A percentile compares a stretch with the other conserved stretches of the same genome.
phyloP scores from a whole-genome alignment of 2,329 filamentous ascomycete species.

The Capronia epimyces region DNA sequence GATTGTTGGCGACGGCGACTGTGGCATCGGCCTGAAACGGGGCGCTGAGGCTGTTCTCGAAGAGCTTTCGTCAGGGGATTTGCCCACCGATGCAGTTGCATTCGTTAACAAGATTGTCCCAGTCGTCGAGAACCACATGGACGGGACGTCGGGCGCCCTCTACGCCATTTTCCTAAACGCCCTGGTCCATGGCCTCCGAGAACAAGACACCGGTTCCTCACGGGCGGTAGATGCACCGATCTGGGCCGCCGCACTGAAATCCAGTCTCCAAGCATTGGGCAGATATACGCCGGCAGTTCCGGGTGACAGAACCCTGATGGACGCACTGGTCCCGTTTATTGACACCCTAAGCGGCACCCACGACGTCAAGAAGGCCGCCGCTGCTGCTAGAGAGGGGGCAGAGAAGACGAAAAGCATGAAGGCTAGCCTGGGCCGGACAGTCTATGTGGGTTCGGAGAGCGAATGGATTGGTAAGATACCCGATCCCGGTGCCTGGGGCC shows the following conservation, averaged over 20 bases:
- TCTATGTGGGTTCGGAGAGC: constrained; percentile 67
- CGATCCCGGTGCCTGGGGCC: constrained; percentile 70
- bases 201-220: constrained; percentile 46
- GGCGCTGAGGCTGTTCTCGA: constrained; percentile 64
- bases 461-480: constrained; percentile 66
- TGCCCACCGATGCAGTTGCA: constrained; percentile 54
- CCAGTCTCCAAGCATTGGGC: constrained; percentile 64
- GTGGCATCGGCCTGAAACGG: constrained; percentile 76
- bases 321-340: constrained; percentile 85
- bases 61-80: constrained; percentile 37
- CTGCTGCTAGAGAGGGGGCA: constrained; percentile 68
- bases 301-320: constrained; percentile 84
- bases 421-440: constrained; percentile 75
- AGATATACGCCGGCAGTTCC: constrained; percentile 85
- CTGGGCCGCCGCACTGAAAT: constrained; percentile 64
- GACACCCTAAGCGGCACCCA: constrained; percentile 61
- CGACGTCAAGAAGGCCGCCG: constrained; percentile 66
- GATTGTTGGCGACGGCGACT: constrained; percentile 84
- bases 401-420: constrained; percentile 87
- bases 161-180: constrained; percentile 89
- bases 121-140: constrained; percentile 65
- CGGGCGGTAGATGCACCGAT: constrained; percentile 45
- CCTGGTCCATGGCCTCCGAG: constrained; percentile 62
- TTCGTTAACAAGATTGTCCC: constrained; percentile 57
- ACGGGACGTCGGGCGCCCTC: constrained; percentile 69